Base-by-base conservation (phyloP, 495 filamentous ascomycete genomes). In the Xylaria palmicola region DNA sequence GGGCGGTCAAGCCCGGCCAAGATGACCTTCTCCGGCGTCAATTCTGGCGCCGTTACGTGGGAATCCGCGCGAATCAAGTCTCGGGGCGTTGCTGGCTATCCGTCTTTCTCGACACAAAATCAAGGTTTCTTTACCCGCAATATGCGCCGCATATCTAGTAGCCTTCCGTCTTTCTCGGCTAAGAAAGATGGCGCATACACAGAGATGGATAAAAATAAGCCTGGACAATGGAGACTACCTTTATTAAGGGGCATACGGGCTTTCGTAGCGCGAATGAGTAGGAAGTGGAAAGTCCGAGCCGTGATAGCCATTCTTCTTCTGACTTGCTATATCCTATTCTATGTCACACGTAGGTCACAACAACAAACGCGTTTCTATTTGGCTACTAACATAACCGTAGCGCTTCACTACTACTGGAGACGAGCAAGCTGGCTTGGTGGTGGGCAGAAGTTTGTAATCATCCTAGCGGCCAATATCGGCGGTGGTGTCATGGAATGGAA, bases 401-500 rank as follows among this genome's bases (percentile, higher is more conserved):
- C 76, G 40, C 58, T 79, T 40, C 67, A 77, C 62, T 81, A 83
- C 59, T 75, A 75, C 22, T 84, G 77, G 74, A 69, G 79, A 61
- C 69, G 78, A 72, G 62, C 74, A 1, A 57, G 68, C 55, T 74
- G 73, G 72, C 63, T 96, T 1, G 93, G 94, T 24, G 91, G 92
- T 30, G 94, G 95, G 1, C 85, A 83, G 64, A 97, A 97, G 69
- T 91, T 90, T 67, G 94, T 99, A 36, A 89, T 99, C 30, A 93
- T 99, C 63, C 79, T 98, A 8, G 93, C 88, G 36, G 93, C 94
- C 47, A 99, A 99, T 70, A 83, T 92, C 56, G 94, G 95, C 29
- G 94, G 94, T 52, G 94, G 94, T 49, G 94, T 99, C 6, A 98
- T 97, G 93, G 94, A 96, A 71, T 96, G 90, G 92, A 99, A 99